phyloP scores from a whole-genome alignment of 345 rosid genomes.

The Eucalyptus shirleyi region DNA sequence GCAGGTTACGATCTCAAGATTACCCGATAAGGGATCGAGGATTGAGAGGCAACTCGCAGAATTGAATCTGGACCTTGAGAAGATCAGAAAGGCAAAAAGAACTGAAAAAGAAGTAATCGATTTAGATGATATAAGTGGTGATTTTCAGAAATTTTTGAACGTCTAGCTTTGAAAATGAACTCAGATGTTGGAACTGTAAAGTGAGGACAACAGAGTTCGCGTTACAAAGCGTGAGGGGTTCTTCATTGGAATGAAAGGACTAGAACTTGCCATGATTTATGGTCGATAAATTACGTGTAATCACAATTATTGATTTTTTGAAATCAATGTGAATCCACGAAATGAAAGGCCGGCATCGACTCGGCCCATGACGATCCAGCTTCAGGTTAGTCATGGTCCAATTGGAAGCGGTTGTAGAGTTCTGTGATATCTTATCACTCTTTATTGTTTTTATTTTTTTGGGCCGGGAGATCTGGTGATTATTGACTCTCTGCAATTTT shows the following conservation, averaged over 20 bases:
- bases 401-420: background rate
- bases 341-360: background rate
- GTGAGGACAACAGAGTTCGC: background rate
- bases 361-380: background rate
- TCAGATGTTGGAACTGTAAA: background rate
- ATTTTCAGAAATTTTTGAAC: constrained; percentile 42
- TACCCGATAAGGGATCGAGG: constrained; percentile 79
- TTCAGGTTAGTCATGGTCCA: background rate
- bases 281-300: background rate
- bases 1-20: constrained; percentile 50
- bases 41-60: constrained; percentile 56
- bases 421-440: background rate
- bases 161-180: constrained; percentile 7
- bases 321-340: background rate
- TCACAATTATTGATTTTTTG: background rate
- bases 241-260: background rate
- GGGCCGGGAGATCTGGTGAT: background rate
- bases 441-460: background rate
- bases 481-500: background rate
- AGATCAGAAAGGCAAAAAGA: constrained; percentile 17
- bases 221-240: background rate
- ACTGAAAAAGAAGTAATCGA: constrained; percentile 23
- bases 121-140: constrained; percentile 48
- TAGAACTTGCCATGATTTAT: background rate
- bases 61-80: constrained; percentile 44